Conservation (phyloP, 768 basidiomycete genomes). For the Boletus fagicola region DNA sequence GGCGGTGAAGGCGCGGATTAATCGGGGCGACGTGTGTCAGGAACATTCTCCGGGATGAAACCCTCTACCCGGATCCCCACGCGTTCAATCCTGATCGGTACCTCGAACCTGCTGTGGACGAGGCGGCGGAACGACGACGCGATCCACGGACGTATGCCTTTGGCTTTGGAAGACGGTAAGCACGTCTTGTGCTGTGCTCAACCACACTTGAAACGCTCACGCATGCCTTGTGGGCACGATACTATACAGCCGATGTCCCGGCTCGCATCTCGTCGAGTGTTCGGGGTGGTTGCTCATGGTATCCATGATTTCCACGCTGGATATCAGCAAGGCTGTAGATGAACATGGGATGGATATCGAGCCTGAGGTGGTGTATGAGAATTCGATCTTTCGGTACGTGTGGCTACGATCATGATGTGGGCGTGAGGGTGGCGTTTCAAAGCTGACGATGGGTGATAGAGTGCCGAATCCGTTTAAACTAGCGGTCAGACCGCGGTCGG, state of each 20-base stretch:
- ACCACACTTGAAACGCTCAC: background rate
- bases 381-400: conserved; percentile 60
- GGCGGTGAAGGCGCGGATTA: background rate
- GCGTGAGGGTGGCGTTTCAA: background rate
- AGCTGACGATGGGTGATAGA: conserved; percentile 8
- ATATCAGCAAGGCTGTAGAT: conserved; percentile 52
- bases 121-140: conserved; percentile 28
- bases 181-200: background rate
- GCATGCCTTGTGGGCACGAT: background rate
- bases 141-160: conserved; percentile 47
- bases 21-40: conserved; percentile 29
- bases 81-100: conserved; percentile 56
- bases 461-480: conserved; percentile 22
- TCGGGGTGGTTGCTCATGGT: conserved; percentile 60
- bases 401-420: background rate
- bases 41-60: conserved; percentile 48
- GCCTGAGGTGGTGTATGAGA: conserved; percentile 54
- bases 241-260: conserved; percentile 60
- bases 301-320: conserved; percentile 55
- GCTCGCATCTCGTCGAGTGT: conserved; percentile 58
- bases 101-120: conserved; percentile 27
- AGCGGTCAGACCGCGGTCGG: conserved; percentile 23
- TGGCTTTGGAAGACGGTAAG: conserved; percentile 47
- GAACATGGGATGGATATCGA: conserved; percentile 47
- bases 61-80: conserved; percentile 48